Evolutionary conservation across 108 stramenopile genomes (phyloP).

Genomic region (Fragilariopsis cylindrus): DNA sequence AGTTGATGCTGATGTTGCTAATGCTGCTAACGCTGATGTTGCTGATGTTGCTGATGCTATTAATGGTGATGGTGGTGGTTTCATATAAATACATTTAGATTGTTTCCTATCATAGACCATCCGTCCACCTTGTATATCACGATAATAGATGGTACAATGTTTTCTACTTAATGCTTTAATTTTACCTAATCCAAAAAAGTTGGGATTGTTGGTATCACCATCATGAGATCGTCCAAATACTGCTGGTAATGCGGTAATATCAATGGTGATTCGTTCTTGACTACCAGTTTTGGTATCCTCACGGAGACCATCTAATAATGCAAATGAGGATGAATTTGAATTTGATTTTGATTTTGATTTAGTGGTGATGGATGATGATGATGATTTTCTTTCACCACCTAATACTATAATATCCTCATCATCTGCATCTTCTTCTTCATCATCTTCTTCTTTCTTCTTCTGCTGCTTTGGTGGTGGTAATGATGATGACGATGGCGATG

Average conservation of each 20-base stretch:
- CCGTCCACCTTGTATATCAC: conserved; percentile 34
- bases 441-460: no score
- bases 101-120: conserved; percentile 16
- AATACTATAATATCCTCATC: no score
- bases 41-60: not conserved
- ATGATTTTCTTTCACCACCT: no score
- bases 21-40: no score
- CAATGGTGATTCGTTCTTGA: conserved; percentile 42
- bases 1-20: no score
- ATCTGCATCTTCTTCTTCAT: no score
- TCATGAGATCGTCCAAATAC: conserved; percentile 58
- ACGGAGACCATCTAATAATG: conserved; percentile 34
- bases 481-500: no score
- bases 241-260: conserved; percentile 62
- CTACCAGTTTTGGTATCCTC: conserved; percentile 24
- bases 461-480: no score
- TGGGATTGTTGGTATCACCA: conserved; percentile 24
- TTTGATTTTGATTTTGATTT: no score
- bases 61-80: not conserved
- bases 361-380: no score
- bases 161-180: conserved; percentile 41
- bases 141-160: conserved; percentile 47
- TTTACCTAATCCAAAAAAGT: conserved; percentile 57
- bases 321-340: conserved; percentile 3
- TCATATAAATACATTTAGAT: conserved; percentile 3